Evolutionary conservation across 208 protist species (phyloP), one percentile per base, ranked within the genome.

Genomic region (Vickermania spadyakhi): DNA sequence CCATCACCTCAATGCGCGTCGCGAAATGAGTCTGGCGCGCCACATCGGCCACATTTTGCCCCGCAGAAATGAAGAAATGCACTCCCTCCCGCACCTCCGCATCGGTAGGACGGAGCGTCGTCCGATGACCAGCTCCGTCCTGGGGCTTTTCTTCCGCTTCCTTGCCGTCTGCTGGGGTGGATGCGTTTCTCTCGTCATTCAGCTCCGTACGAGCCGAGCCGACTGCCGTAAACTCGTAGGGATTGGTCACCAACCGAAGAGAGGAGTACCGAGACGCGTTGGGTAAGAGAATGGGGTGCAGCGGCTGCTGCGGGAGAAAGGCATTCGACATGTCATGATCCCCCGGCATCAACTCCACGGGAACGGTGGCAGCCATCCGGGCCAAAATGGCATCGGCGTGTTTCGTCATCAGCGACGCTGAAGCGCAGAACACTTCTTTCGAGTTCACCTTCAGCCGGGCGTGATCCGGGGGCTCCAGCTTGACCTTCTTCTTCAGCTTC

Each of bases 261-360:
- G 85, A 84, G 13, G 86, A 94, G 63, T 79, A 73, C 5, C 74
- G 66, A 0, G 72, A 72, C 0, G 87, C 73, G 18, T 78, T 78
- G 21, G 87, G 83, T 0, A 97, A 73, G 28, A 96, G 66, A 25
- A 90, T 57, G 4, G 86, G 93, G 58, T 97, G 93, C 29, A 97
- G 50, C 3, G 93, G 90, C 70, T 97, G 93, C 77, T 97, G 90
- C 26, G 93, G 93, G 27, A 86, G 77, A 63, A 94, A 94, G n/a
- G 78, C 75, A 45, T 96, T 84, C 4, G 86, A 84, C 77, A 93
- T 86, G 75, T 97, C 93, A 42, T 80, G 73, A 21, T 88, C 84
- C 0, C 89, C 87, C 11, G 93, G 93, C 86, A 97, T 90, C 49
- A 97, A 54, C 60, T 96, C 93, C 53, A 97, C 83, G 65, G 91